Base-by-base conservation (phyloP, 352 stramenopile genomes). In the Phytophthora sp. region DNA sequence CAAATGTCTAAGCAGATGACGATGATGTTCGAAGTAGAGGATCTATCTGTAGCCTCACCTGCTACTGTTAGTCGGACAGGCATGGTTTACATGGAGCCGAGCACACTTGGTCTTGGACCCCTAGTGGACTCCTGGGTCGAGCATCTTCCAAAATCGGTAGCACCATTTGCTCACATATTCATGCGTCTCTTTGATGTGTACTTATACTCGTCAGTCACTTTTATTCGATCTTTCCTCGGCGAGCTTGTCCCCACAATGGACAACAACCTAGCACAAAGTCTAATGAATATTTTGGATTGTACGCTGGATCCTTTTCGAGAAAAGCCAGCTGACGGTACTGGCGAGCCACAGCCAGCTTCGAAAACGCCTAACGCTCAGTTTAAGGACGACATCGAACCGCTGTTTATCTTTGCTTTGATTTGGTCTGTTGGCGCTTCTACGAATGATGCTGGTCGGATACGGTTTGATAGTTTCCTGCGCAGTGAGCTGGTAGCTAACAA, bases 11-110 rank as follows among this genome's bases (percentile, higher is more conserved):
- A 92, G 35, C 79, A 97, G 34, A 98, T 99, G 95, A 97, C 92
- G 6, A 98, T 99, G 95, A 98, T 99, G 92, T 99, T 99, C 51
- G 95, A 99, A 67, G 90, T 97, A n/a, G 93, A 98, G 64, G 95
- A 99, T 53, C 73, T 98, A 1, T 94, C 83, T 0, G 93, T 98
- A 1, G 95, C 95, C 15, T 98, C 94, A 3, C 95, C 95, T 0
- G 95, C 95, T 28, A 98, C 95, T 3, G 95, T 98, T 9, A 97
- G 87, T 41, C 92, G 95, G 2, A 97, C 96, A 1, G 95, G 95
- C 11, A 98, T 98, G 84, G 96, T 98, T 24, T 98, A 98, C 77
- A 98, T 98, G 93, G 93, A 98, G 59, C 94, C 95, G 0, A 96
- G 87, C 24, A 95, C 91, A 2, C 77, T 99, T 11, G 95, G 95